Percentiles rank a stretch among this genome's conserved stretches.
Evolutionary conservation across 441 rosid species (phyloP).

Genomic region (Erodium texanum): DNA sequence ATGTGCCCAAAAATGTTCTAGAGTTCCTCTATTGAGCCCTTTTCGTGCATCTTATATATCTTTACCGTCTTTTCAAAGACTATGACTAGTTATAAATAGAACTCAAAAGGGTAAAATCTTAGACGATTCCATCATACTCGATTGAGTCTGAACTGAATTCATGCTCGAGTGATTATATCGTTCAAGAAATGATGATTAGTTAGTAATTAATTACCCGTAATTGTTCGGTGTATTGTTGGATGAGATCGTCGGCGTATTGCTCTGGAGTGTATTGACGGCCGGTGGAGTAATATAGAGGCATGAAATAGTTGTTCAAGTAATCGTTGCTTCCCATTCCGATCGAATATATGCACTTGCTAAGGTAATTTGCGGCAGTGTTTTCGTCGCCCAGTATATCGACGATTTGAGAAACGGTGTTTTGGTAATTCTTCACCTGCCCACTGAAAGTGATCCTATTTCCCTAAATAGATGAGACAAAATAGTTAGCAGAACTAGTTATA

Average conservation of each 20-base stretch:
- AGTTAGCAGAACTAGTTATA: too few relatives aligned
- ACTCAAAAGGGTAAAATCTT: too few relatives aligned
- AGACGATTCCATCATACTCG: too few relatives aligned
- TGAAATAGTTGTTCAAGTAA: constrained; percentile 83
- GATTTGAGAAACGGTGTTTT: constrained; percentile 45
- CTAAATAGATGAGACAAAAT: constrained; percentile 18
- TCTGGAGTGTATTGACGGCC: constrained; percentile 44
- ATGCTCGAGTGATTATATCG: too few relatives aligned
- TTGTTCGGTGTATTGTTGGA: constrained; percentile 46
- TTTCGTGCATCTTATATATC: too few relatives aligned
- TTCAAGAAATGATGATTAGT: too few relatives aligned
- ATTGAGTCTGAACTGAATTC: too few relatives aligned
- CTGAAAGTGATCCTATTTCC: constrained; percentile 65
- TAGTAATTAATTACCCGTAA: constrained; percentile 40
- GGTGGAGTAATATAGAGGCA: constrained; percentile 57
- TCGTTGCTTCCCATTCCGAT: constrained; percentile 84
- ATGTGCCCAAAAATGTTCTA: too few relatives aligned
- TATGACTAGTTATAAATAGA: too few relatives aligned
- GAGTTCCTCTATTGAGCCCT: too few relatives aligned
- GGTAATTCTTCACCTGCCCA: constrained; percentile 70
- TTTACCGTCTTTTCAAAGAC: too few relatives aligned
- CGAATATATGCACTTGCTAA: constrained; percentile 59
- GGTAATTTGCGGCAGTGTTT: constrained; percentile 40
- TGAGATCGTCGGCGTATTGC: constrained; percentile 44
- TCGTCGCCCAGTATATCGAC: constrained; percentile 58